Conservation (phyloP, 129 eudicot species). For the Tanacetum coccineum region DNA sequence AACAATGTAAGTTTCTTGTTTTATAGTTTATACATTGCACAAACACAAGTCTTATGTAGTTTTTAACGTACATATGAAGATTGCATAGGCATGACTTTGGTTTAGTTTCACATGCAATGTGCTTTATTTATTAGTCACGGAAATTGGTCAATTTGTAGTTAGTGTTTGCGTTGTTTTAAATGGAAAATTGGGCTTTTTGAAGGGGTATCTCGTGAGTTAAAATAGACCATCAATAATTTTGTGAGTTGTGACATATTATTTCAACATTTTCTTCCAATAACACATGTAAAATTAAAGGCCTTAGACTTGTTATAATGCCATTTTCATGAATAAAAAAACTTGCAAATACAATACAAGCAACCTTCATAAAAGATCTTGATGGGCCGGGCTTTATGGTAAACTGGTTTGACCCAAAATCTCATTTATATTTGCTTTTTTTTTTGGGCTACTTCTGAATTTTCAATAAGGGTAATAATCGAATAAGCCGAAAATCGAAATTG, state of each 20-base stretch:
- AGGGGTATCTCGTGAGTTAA: conserved; percentile 46
- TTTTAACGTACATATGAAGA: conserved; percentile 25
- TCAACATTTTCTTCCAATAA: not conserved
- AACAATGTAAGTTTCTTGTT: not conserved
- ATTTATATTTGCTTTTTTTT: too few relatives aligned
- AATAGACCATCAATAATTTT: conserved; percentile 2
- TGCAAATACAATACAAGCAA: too few relatives aligned
- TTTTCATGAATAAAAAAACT: too few relatives aligned
- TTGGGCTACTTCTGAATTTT: too few relatives aligned
- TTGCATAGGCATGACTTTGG: not conserved
- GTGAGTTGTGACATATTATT: not conserved
- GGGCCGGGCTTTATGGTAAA: too few relatives aligned
- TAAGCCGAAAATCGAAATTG: too few relatives aligned
- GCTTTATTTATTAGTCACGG: conserved; percentile 16
- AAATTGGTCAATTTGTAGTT: not conserved
- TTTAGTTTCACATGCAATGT: conserved; percentile 19
- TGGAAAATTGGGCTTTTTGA: conserved; percentile 21
- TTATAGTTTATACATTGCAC: not conserved
- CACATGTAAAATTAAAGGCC: not conserved
- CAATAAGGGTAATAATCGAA: too few relatives aligned
- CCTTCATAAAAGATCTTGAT: too few relatives aligned
- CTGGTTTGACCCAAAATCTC: too few relatives aligned
- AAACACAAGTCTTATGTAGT: conserved; percentile 5
- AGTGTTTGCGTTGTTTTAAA: conserved; percentile 26
- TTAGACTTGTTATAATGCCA: too few relatives aligned